Evolutionary conservation across 1,139 yeast species (phyloP).

Genomic region (Saccharomycopsis hybrid): DNA sequence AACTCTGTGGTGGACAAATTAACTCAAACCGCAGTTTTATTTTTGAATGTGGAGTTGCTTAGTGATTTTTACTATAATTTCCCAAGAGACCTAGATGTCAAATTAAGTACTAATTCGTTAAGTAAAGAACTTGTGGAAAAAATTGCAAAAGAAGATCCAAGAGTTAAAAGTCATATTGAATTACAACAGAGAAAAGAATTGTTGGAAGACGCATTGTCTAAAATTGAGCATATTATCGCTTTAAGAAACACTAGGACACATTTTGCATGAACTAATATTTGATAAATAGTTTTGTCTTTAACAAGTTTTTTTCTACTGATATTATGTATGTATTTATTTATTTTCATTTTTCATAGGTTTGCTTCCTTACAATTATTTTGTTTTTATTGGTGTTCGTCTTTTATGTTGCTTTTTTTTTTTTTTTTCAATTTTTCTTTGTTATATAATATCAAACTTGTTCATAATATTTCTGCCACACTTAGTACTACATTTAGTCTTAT

Average conservation of each 20-base stretch:
- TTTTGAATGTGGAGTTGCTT: slow-evolving; percentile 85
- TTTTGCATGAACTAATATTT: too few relatives aligned
- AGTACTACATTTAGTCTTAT: too few relatives aligned
- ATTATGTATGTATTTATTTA: too few relatives aligned
- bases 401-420: too few relatives aligned
- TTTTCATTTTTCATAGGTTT: too few relatives aligned
- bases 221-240: slow-evolving; percentile 84
- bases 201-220: slow-evolving; percentile 73
- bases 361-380: too few relatives aligned
- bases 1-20: slow-evolving; percentile 90
- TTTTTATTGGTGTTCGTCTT: too few relatives aligned
- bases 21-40: slow-evolving; percentile 87
- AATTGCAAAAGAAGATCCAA: slow-evolving; percentile 94
- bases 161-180: slow-evolving; percentile 82
- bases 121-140: slow-evolving; percentile 72
- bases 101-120: slow-evolving; percentile 52
- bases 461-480: too few relatives aligned
- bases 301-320: too few relatives aligned
- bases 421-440: too few relatives aligned
- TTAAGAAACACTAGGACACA: slow-evolving; percentile 42
- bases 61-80: slow-evolving; percentile 94
- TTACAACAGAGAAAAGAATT: slow-evolving; percentile 88
- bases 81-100: slow-evolving; percentile 84
- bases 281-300: too few relatives aligned
- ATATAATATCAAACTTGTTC: too few relatives aligned